phyloP scores from a whole-genome alignment of 768 basidiomycete genomes.

The Aureoboletus auriporus region DNA sequence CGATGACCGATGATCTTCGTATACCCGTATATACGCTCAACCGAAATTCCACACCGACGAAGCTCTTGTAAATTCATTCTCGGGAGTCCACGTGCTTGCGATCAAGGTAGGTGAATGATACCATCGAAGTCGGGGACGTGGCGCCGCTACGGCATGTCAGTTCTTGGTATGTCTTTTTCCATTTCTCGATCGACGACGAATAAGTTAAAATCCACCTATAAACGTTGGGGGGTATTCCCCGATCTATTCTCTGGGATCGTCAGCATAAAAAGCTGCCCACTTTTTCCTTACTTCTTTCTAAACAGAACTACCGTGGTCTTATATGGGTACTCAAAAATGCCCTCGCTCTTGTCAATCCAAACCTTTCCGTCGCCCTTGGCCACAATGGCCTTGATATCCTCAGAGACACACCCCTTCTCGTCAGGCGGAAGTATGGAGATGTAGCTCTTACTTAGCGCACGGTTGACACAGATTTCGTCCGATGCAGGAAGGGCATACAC shows the following conservation, averaged over 20 bases:
- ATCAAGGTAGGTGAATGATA: too few relatives aligned
- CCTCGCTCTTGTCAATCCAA: conserved; percentile 74
- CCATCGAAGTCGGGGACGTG: too few relatives aligned
- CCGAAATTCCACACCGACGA: too few relatives aligned
- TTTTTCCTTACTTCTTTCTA: conserved; percentile 35
- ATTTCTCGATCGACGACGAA: too few relatives aligned
- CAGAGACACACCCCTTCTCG: conserved; percentile 50
- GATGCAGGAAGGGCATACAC: conserved; percentile 49
- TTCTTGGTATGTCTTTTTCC: too few relatives aligned
- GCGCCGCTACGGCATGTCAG: too few relatives aligned
- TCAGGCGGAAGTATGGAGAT: conserved; percentile 58
- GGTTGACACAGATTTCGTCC: conserved; percentile 53
- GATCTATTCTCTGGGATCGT: background rate
- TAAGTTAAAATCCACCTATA: too few relatives aligned
- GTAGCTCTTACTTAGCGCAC: conserved; percentile 84
- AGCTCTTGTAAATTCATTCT: too few relatives aligned
- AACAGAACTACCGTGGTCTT: conserved; percentile 56
- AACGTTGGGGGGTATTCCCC: too few relatives aligned
- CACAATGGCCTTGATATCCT: conserved; percentile 53
- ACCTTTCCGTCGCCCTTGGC: conserved; percentile 54
- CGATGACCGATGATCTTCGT: too few relatives aligned
- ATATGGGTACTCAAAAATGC: conserved; percentile 81
- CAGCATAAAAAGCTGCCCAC: background rate
- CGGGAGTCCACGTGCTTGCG: too few relatives aligned
- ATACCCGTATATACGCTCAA: too few relatives aligned